Evolutionary conservation across 805 yeast species (phyloP), one percentile per base, ranked within the genome.

Genomic region (Cyberlindnera saturnus): DNA sequence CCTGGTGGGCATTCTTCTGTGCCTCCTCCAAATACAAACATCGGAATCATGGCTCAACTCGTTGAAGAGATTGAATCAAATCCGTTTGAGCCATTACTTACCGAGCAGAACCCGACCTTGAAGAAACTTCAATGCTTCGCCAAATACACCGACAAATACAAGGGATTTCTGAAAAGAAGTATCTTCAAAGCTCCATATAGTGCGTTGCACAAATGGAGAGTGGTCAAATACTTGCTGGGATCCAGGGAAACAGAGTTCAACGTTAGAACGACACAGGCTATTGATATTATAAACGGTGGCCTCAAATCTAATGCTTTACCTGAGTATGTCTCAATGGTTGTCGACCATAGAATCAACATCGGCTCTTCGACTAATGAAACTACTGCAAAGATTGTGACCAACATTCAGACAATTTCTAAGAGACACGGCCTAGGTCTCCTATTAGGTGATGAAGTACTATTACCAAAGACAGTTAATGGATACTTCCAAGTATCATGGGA

Each of bases 1-100:
- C 75, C 77, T 8, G 89, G 89, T 23, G 89, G 89, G 6, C 89
- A 82, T 53, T 75, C 86, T 0, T 78, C 85, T 9, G 58, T 72
- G 31, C 88, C 89, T 2, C 86, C 86, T 0, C 77, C 72, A 38
- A 86, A 82, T 57, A 82, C 89, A 3, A 71, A 81, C 9, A 81
- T 85, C 59, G 91, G 88, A 3, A 69, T 83, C 20, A 60, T 77
- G 46, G 66, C 83, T 3, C 75, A 78, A 48, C 63, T 82, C 40
- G 64, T 79, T 16, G 55, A 62, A 11, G 51, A 55, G 34, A 68
- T 82, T 36, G 90, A 85, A 57, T 60, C 63, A 16, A 73, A 73
- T 41, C 80, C 78, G 13, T 79, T 65, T 54, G 56, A 62, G 15
- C 67, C 80, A 1, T 47, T 61, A 8, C 61, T 84, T 18, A 59